phyloP scores from a whole-genome alignment of 169 alveolate species.

The Amoebophrya sp. region DNA sequence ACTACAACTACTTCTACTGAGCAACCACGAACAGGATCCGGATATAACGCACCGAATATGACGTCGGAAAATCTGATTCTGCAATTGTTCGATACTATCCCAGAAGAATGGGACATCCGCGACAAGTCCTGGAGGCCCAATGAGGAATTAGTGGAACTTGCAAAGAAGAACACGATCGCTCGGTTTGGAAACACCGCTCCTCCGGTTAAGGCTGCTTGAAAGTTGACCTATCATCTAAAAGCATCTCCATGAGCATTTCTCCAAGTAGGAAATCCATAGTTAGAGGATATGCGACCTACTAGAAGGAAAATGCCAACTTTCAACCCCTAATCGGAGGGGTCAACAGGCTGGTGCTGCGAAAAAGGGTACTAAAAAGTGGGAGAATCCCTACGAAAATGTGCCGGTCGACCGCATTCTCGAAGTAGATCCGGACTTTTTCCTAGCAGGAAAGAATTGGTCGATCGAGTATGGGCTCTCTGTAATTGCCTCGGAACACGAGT shows the following conservation, averaged over 20 bases:
- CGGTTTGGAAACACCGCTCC: background rate
- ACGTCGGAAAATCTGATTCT: background rate
- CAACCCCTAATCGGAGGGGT: background rate
- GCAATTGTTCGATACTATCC: background rate
- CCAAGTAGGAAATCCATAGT: background rate
- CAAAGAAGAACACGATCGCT: background rate
- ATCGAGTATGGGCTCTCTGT: background rate
- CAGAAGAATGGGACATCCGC: background rate
- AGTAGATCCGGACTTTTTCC: background rate
- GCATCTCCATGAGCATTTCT: background rate
- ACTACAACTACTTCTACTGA: background rate
- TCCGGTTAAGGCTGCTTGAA: background rate
- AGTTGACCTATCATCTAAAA: background rate
- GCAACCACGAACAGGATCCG: no score
- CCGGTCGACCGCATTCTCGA: background rate
- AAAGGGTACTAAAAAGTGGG: background rate
- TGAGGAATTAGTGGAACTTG: background rate
- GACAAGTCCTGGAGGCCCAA: background rate
- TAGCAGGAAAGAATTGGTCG: background rate
- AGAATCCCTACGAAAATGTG: background rate
- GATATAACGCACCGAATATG: background rate
- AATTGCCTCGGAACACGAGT: background rate
- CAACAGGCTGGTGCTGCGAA: background rate
- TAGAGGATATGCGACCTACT: background rate
- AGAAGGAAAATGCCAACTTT: background rate